Conservation (phyloP, 805 yeast species). For the Yarrowia osloensis region DNA sequence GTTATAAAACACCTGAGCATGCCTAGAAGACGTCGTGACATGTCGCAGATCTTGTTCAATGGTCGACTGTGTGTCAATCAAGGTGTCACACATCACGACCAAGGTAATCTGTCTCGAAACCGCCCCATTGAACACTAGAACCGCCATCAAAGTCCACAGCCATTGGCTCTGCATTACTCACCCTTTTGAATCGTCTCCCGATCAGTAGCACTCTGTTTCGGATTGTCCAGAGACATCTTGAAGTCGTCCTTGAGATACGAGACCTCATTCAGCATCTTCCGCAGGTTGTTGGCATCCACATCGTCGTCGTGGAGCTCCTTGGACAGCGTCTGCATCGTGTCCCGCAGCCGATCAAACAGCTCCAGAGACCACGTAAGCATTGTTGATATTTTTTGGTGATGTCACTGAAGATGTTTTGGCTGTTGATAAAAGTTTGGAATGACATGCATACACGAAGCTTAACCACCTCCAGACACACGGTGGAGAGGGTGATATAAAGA, state of each 20-base stretch:
- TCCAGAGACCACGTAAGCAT: constrained; percentile 25
- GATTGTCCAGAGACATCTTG: constrained; percentile 42
- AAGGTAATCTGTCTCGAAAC: too few relatives aligned
- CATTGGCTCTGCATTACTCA: neutral
- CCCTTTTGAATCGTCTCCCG: constrained; percentile 15
- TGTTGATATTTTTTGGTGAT: neutral
- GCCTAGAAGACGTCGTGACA: too few relatives aligned
- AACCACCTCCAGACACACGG: neutral
- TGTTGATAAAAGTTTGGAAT: constrained; percentile 13
- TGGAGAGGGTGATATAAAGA: too few relatives aligned
- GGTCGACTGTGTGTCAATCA: too few relatives aligned
- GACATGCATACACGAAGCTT: neutral
- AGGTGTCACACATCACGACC: too few relatives aligned
- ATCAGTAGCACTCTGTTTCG: constrained; percentile 38
- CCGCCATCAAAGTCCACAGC: too few relatives aligned
- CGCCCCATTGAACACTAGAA: too few relatives aligned
- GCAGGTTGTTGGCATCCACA: constrained; percentile 21
- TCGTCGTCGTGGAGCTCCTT: constrained; percentile 6
- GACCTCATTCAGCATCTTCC: constrained; percentile 10
- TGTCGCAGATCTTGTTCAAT: too few relatives aligned
- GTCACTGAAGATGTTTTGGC: neutral
- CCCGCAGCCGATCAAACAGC: constrained; percentile 40
- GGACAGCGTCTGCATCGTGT: constrained; percentile 34
- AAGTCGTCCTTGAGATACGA: constrained; percentile 40
- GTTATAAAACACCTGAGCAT: too few relatives aligned